These are phyloP conservation scores for Gnomoniopsis smithogilvyi DNA, from an alignment of 2,329 filamentous ascomycete species.

Conservation along the genomic window DNA sequence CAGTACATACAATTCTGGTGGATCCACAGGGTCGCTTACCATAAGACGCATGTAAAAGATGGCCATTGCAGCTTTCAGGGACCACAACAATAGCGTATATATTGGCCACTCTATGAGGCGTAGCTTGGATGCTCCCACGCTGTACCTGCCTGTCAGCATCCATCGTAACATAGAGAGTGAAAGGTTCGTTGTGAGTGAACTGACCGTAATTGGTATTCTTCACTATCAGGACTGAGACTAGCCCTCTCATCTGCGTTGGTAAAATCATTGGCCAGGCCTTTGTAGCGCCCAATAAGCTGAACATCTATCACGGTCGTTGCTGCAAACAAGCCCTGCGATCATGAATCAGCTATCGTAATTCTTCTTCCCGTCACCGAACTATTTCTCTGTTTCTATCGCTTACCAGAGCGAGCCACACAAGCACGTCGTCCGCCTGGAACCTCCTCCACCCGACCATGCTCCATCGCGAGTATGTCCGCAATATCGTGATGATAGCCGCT, in stretches of 20 bases:
- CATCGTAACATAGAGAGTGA: neutral
- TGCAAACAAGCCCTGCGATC: conserved; percentile 43
- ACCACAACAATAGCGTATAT: conserved; percentile 50
- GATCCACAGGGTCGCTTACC: conserved; percentile 19
- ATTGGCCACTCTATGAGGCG: conserved; percentile 51
- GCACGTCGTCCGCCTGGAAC: conserved; percentile 33
- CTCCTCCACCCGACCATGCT: conserved; percentile 28
- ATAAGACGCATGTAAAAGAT: conserved; percentile 53
- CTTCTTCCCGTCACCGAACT: neutral
- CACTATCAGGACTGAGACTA: conserved; percentile 36
- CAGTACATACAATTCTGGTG: neutral
- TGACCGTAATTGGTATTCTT: conserved; percentile 33
- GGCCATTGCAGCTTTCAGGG: conserved; percentile 51
- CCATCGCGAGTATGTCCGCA: conserved; percentile 34
- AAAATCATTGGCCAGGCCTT: conserved; percentile 50
- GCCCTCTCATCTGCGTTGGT: conserved; percentile 49
- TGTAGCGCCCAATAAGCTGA: conserved; percentile 43
- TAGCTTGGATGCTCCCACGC: conserved; percentile 49
- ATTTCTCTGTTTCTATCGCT: conserved; percentile 17
- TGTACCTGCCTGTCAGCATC: conserved; percentile 25
- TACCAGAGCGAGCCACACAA: conserved; percentile 34
- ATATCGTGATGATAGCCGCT: conserved; percentile 30
- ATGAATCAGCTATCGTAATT: neutral
- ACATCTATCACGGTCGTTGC: conserved; percentile 42
- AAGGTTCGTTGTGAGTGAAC: neutral